Percentiles rank a stretch among this genome's conserved stretches.
Conservation (phyloP, 257 asterid genomes). For the Solanum commersonii region DNA sequence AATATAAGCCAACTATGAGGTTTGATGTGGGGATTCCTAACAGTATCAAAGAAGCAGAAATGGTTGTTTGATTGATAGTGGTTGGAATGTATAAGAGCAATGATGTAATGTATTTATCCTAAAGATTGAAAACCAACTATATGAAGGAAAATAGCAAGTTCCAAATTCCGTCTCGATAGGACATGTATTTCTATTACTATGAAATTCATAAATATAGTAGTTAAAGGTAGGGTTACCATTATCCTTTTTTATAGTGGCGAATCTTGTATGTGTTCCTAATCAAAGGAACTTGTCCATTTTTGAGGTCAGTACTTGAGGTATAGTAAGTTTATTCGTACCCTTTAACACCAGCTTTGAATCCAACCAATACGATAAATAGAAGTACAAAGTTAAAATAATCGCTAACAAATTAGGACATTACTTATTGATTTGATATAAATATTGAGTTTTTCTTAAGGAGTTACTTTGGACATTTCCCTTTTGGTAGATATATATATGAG, state of each 20-base stretch:
- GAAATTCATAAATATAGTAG: too few species aligned
- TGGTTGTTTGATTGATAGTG: constrained; percentile 46
- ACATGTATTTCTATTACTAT: background rate
- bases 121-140: background rate
- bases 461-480: background rate
- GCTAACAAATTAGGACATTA: too few species aligned
- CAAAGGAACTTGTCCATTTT: background rate
- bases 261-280: background rate
- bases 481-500: background rate
- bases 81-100: background rate
- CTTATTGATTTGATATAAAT: too few species aligned
- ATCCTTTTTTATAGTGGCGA: background rate
- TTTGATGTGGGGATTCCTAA: constrained; percentile 82
- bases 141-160: background rate
- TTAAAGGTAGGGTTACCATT: background rate
- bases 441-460: background rate
- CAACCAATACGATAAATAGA: too few species aligned
- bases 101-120: background rate
- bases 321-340: too few species aligned
- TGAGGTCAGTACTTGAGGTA: background rate
- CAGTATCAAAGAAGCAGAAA: constrained; percentile 74
- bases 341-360: too few species aligned
- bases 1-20: constrained; percentile 82
- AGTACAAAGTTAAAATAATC: too few species aligned
- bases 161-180: background rate